Percentiles rank a stretch among this genome's conserved stretches.
Conservation (phyloP, 495 filamentous ascomycete species). For the Penicillium ochrochloron region DNA sequence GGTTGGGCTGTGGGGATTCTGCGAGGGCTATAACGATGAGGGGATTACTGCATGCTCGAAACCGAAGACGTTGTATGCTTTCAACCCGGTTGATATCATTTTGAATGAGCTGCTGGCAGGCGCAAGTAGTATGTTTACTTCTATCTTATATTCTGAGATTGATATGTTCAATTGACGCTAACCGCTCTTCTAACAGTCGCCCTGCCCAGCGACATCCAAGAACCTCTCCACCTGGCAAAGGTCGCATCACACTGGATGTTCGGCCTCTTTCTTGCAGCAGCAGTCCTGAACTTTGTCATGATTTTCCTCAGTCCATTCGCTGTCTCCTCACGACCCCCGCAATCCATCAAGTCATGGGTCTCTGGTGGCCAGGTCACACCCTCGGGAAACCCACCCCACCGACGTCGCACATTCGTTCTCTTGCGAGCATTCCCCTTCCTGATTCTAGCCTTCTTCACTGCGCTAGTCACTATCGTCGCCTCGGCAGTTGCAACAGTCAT, state of each 20-base stretch:
- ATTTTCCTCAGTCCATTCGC: conserved; percentile 65
- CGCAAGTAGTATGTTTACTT: conserved; percentile 64
- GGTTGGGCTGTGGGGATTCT: conserved; percentile 89
- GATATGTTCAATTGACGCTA: conserved; percentile 16
- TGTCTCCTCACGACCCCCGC: conserved; percentile 57
- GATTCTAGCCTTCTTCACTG: conserved; percentile 63
- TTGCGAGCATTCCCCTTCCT: conserved; percentile 57
- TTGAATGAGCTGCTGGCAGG: conserved; percentile 77
- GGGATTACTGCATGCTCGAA: conserved; percentile 77
- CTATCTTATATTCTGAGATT: not conserved
- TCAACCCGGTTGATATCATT: conserved; percentile 84
- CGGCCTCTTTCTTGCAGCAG: conserved; percentile 75
- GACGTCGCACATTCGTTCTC: conserved; percentile 51
- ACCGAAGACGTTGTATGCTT: conserved; percentile 77
- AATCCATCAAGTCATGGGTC: conserved; percentile 37
- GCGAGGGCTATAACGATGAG: conserved; percentile 75
- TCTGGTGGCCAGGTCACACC: conserved; percentile 21
- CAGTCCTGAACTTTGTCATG: conserved; percentile 68
- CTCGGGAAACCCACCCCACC: conserved; percentile 36
- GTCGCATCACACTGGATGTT: conserved; percentile 92
- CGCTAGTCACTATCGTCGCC: conserved; percentile 69
- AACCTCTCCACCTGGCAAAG: conserved; percentile 73
- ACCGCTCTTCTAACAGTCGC: conserved; percentile 58
- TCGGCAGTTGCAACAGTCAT: conserved; percentile 78
- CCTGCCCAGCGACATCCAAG: conserved; percentile 70